Percentiles rank a stretch among this genome's conserved stretches.
These are phyloP conservation scores for Pichia sp. DNA, from an alignment of 1,139 yeast species.

Conservation along the genomic window DNA sequence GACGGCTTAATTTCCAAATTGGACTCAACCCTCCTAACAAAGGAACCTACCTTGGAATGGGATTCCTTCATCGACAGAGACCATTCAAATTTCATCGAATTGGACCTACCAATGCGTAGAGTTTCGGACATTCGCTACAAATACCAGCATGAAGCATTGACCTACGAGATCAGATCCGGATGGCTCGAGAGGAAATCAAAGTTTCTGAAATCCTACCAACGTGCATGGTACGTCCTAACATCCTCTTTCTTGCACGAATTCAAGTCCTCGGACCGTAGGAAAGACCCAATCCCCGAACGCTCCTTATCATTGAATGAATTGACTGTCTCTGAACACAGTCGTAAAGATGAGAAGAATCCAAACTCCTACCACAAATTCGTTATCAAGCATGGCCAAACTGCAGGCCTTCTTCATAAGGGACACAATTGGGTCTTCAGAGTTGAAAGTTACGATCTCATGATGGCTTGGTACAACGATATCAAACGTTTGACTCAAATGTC, in stretches of 20 bases:
- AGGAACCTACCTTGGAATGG: slow-evolving; percentile 86
- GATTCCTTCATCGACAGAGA: slow-evolving; percentile 73
- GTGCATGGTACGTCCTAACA: slow-evolving; percentile 88
- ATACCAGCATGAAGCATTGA: slow-evolving; percentile 65
- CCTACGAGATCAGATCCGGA: slow-evolving; percentile 73
- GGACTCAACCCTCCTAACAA: slow-evolving; percentile 68
- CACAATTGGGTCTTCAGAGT: slow-evolving; percentile 94
- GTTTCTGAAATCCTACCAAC: slow-evolving; percentile 80
- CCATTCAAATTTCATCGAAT: slow-evolving; percentile 69
- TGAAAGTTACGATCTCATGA: slow-evolving; percentile 71
- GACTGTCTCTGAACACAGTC: slow-evolving; percentile 77
- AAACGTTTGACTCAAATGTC: slow-evolving; percentile 58
- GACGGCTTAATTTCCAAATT: slow-evolving; percentile 63
- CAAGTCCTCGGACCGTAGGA: slow-evolving; percentile 75
- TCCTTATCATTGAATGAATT: slow-evolving; percentile 80
- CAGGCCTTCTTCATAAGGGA: slow-evolving; percentile 64
- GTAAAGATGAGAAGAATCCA: slow-evolving; percentile 56
- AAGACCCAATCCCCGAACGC: slow-evolving; percentile 83
- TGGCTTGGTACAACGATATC: slow-evolving; percentile 79
- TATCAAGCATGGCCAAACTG: slow-evolving; percentile 61
- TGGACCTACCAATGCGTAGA: slow-evolving; percentile 65
- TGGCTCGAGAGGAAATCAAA: slow-evolving; percentile 85
- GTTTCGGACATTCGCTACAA: slow-evolving; percentile 59
- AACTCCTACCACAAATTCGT: slow-evolving; percentile 73
- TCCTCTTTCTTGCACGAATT: slow-evolving; percentile 88